Base-by-base conservation (phyloP, 345 rosid species). In the Eucalyptus cloeziana region DNA sequence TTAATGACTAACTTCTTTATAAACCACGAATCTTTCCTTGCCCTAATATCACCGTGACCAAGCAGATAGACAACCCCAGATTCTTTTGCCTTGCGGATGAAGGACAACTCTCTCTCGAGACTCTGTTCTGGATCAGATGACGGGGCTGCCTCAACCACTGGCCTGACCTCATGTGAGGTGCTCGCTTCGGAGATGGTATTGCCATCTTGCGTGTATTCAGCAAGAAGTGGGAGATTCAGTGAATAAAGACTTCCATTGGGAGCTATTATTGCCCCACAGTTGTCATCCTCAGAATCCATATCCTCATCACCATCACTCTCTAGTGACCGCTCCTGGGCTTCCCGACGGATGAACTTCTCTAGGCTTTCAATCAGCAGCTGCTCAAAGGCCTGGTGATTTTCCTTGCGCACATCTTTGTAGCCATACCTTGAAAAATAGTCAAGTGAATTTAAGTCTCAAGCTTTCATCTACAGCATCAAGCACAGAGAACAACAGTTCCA, bases 11-110 rank as follows among this genome's bases (percentile, higher is more conserved):
- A 90, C 93, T 98, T 98, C 95, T 98, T 98, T 85, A 96, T 90
- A 91, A 98, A 98, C 99, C 99, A 98, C 10, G 99, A 98, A 89
- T 98, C 98, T 91, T 97, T 98, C 91, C 96, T 96, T 56, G 99
- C 99, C 89, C 99, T 93, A 52, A 98, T 98, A 90, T 97, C 99
- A 2, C 99, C 99, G 27, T 97, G 99, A 40, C 99, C 99, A 1
- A 98, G 99, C 90, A 98, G 95, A 95, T 98, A 97, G 88, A 98
- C 99, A 2, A 98, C 98, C 52, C 99, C 99, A 17, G 97, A 96
- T 90, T 96, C 99, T 93, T 96, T 96, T 21, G 99, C 99, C 93
- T 94, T 96, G 91, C 93, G 96, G 89, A 98, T 94, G 91, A 98
- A 98, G 50, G 99, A 98, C 47, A 98, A 92, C 94, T 96, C 99